Evolutionary conservation across 2,329 filamentous ascomycete genomes (phyloP).

Genomic region (Ascomycota sp.): DNA sequence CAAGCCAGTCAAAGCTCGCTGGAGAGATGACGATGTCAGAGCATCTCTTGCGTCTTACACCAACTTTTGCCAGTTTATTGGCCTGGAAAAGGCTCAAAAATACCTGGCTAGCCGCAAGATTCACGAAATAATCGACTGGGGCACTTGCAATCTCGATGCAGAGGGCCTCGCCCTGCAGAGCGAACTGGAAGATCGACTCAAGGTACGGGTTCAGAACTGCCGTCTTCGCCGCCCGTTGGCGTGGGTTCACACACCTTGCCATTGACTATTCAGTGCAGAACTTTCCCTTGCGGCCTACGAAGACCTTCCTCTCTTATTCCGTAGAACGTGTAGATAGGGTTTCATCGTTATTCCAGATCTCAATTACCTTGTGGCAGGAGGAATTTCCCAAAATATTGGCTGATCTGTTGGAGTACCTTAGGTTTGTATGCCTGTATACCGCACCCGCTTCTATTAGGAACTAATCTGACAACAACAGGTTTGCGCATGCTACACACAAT

Average conservation of each 20-base stretch:
- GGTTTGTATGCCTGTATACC: slow-evolving; percentile 17
- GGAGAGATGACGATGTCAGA: slow-evolving; percentile 53
- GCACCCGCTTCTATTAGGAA: too few species aligned
- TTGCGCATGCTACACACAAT: slow-evolving; percentile 84
- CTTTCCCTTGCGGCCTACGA: slow-evolving; percentile 69
- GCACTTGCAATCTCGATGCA: slow-evolving; percentile 50
- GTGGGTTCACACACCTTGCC: too few species aligned
- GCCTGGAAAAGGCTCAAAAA: slow-evolving; percentile 57
- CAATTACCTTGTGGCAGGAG: slow-evolving; percentile 68
- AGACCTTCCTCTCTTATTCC: slow-evolving; percentile 78
- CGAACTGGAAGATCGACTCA: slow-evolving; percentile 56
- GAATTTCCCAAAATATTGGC: slow-evolving; percentile 68
- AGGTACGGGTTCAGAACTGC: slow-evolving; percentile 24
- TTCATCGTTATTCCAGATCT: slow-evolving; percentile 52
- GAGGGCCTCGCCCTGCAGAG: slow-evolving; percentile 64
- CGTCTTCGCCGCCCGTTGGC: slow-evolving; percentile 2
- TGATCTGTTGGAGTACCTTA: slow-evolving; percentile 65
- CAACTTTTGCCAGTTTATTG: slow-evolving; percentile 62
- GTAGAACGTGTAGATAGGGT: slow-evolving; percentile 71
- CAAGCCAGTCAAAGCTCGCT: slow-evolving; percentile 60
- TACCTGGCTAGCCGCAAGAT: slow-evolving; percentile 60
- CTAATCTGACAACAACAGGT: slow-evolving; percentile 21
- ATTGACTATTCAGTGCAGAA: slow-evolving; percentile 18
- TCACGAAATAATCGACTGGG: slow-evolving; percentile 66
- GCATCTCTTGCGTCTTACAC: slow-evolving; percentile 52